Base-by-base conservation (phyloP, 2,329 filamentous ascomycete genomes). In the Blumeria graminis region DNA sequence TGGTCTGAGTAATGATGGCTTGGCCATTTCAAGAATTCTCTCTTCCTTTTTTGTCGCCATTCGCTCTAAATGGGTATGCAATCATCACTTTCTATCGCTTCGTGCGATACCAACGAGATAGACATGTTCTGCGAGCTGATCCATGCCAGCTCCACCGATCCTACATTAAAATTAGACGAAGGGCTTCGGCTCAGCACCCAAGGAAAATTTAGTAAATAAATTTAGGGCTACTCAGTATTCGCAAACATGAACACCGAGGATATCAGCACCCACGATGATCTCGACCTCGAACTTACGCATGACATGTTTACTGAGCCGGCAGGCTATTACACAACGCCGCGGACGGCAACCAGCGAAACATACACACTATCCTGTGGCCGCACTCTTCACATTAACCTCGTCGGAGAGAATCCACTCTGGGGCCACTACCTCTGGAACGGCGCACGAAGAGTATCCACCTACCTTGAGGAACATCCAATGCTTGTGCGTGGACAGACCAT, bases 381-480 rank as follows among this genome's bases (percentile, higher is more conserved):
- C 1, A 61, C 59, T 5, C 56, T 67, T n/a, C 60, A 60, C n/a
- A 76, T 94, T 60, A 79, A 85, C 63, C 78, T 95, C 11, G 86
- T 94, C 48, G 89, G 89, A 58, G 81, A 86, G 68, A 90, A 85
- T 71, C 86, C 88, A 28, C 77, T 93, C 13, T 94, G 93, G 78
- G 89, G 86, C 14, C 86, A 95, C 69, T 76, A 85, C 61, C 76
- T 95, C 34, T 96, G 90, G 90, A 93, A 95, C 68, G 89, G 86
- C 59, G 82, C 83, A 58, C 82, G 85, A 60, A 79, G 86, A 41
- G 76, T 90, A 53, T 79, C 88, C 14, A 74, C 80, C 62, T 88
- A 88, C 69, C 79, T 95, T 57, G 86, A 94, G 69, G 71, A 76
- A 45, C 73, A 80, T 60, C 75, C 80, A n/a, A 64, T 68, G 8